Percentiles rank a stretch among this genome's conserved stretches.
phyloP scores from a whole-genome alignment of 768 basidiomycete genomes.

The Lactifluus echinatus region DNA sequence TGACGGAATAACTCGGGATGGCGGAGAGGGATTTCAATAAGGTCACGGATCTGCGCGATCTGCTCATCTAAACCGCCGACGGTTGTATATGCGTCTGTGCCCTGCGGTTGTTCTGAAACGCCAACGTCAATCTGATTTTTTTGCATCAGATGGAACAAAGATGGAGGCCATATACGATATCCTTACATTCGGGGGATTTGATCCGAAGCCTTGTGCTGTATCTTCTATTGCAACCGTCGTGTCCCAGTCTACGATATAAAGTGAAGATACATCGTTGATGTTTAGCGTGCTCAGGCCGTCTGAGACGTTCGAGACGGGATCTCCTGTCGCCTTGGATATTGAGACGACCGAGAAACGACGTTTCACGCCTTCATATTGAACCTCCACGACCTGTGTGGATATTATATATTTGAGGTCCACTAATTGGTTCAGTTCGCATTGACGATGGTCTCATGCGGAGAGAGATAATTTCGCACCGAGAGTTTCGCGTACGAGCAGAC shows the following conservation, averaged over 20 bases:
- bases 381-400: constrained; percentile 48
- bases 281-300: constrained; percentile 38
- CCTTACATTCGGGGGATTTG: constrained; percentile 17
- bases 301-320: constrained; percentile 30
- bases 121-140: constrained; percentile 25
- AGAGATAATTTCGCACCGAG: constrained; percentile 42
- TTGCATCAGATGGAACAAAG: not conserved
- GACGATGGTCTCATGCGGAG: constrained; percentile 2
- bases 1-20: constrained; percentile 74
- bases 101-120: constrained; percentile 35
- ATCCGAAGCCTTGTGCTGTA: constrained; percentile 25
- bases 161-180: not conserved
- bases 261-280: constrained; percentile 30
- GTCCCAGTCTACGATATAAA: constrained; percentile 69
- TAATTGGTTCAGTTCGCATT: constrained; percentile 23
- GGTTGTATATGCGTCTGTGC: constrained; percentile 57
- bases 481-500: constrained; percentile 53
- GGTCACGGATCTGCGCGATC: constrained; percentile 75
- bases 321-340: constrained; percentile 32
- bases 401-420: constrained; percentile 69
- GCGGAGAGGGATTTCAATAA: constrained; percentile 79
- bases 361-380: constrained; percentile 50
- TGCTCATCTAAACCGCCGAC: constrained; percentile 88
- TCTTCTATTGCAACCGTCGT: constrained; percentile 39
- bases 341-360: constrained; percentile 51